These are phyloP conservation scores for Phytophthora pisi DNA, from an alignment of 352 stramenopile species.

Conservation along the genomic window DNA sequence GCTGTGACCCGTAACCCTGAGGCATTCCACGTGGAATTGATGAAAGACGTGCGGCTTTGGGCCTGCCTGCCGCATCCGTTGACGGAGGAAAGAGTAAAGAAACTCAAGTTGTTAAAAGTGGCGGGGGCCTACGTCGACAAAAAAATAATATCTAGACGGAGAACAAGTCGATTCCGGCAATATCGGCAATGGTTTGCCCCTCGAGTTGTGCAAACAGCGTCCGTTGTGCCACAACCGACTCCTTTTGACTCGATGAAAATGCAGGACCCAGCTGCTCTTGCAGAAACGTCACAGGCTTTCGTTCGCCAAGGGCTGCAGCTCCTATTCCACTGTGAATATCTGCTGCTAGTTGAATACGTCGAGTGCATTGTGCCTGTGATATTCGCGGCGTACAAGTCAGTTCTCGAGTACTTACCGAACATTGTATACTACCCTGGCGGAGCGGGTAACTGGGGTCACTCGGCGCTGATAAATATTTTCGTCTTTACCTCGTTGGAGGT, in stretches of 20 bases:
- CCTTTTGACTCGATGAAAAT: background rate
- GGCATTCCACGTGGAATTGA: constrained; percentile 1
- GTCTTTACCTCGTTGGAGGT: background rate
- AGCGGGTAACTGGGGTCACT: background rate
- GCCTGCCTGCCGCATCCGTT: background rate
- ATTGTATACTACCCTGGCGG: background rate
- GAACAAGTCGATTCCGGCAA: background rate
- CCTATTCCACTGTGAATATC: background rate
- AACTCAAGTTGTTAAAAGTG: background rate
- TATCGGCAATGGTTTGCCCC: background rate
- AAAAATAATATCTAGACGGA: background rate
- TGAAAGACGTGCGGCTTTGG: background rate
- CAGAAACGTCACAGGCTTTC: background rate
- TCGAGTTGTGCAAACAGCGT: background rate
- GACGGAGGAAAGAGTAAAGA: background rate
- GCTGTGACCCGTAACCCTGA: background rate
- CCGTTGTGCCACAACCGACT: background rate
- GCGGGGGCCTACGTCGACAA: background rate
- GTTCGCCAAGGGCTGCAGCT: constrained; percentile 1
- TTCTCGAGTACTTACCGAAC: background rate
- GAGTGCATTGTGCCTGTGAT: constrained; percentile 2
- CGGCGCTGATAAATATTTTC: constrained; percentile 1
- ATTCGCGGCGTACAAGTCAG: background rate
- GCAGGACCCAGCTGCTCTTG: background rate
- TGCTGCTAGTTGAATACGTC: constrained; percentile 2